Evolutionary conservation across 2,329 filamentous ascomycete species (phyloP).

Genomic region (Sclerotiophoma versabilis): DNA sequence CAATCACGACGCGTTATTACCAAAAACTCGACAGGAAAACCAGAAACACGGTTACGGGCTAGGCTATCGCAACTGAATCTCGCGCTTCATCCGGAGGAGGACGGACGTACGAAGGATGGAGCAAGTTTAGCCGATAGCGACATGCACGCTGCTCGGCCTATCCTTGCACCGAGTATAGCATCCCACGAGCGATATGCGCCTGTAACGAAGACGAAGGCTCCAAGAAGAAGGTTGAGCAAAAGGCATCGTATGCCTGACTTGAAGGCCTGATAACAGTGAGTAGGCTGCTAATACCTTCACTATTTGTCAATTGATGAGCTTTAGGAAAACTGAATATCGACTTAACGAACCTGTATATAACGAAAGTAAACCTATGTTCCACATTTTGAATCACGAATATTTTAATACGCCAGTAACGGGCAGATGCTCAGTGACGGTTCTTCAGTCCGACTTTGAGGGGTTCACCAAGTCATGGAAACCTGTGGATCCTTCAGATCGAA

Average conservation of each 20-base stretch:
- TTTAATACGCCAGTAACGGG: neutral
- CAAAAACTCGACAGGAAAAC: conserved; percentile 14
- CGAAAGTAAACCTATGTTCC: neutral
- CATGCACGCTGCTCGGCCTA: conserved; percentile 21
- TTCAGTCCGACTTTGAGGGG: neutral
- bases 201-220: conserved; percentile 11
- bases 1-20: conserved; percentile 33
- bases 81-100: conserved; percentile 17
- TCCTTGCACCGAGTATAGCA: conserved; percentile 24
- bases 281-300: neutral
- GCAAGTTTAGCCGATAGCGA: conserved; percentile 31
- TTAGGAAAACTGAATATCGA: neutral
- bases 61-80: conserved; percentile 20
- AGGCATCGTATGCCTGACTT: conserved; percentile 26
- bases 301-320: neutral
- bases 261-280: conserved; percentile 7
- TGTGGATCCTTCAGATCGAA: no score
- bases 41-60: conserved; percentile 20
- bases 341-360: neutral
- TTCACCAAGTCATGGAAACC: neutral
- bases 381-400: neutral
- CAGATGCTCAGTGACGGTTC: neutral
- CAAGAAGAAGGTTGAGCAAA: conserved; percentile 29
- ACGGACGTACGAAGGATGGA: conserved; percentile 19
- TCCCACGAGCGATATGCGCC: conserved; percentile 15